Base-by-base conservation (phyloP, 2,329 filamentous ascomycete genomes). In the Septoria linicola region DNA sequence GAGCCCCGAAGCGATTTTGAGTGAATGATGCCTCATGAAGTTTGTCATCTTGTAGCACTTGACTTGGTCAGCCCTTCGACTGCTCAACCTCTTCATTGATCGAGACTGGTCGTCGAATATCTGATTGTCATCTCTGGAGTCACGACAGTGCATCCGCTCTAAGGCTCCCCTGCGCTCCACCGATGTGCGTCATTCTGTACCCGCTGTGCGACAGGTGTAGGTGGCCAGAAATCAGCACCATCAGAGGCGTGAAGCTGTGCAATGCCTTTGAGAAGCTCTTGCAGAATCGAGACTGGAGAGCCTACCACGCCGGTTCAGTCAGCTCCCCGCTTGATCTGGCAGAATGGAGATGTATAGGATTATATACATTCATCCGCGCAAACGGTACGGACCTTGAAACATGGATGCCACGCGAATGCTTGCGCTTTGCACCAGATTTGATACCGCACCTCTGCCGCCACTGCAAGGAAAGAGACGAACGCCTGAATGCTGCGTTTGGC, bases 1-100 rank as follows among this genome's bases (percentile, higher is more conserved):
- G 63, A 72, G 48, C 73, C 74, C 16, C 54, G 49, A 37, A 69
- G 65, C 47, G 60, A 66, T 27, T 69, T 68, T 42, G 67, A 70
- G 51, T 69, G 58, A 66, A 35, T 27, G 23, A 30, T 46, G 43
- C 21, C 16, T 13, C 8, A 39, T 10, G 19, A n/a, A 11, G 20
- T 27, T 27, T 27, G 23, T n/a, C n/a, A n/a, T n/a, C n/a, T n/a
- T n/a, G n/a, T n/a, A n/a, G n/a, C n/a, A n/a, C 31, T 34, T 13
- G 31, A 34, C 31, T 34, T 27, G 23, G 23, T 27, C 5, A 5
- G 23, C 23, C 23, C 10, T 5, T 27, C 23, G 23, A 27, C 23
- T 27, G 23, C 23, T 5, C 23, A 10, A 5, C 23, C 10, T 5
- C 23, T 27, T 27, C 23, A 27, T 27, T 10, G 23, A 27, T 27